Evolutionary conservation across 208 protist genomes (phyloP), one percentile per base, ranked within the genome.

Genomic region (Paratrypanosoma confusum): DNA sequence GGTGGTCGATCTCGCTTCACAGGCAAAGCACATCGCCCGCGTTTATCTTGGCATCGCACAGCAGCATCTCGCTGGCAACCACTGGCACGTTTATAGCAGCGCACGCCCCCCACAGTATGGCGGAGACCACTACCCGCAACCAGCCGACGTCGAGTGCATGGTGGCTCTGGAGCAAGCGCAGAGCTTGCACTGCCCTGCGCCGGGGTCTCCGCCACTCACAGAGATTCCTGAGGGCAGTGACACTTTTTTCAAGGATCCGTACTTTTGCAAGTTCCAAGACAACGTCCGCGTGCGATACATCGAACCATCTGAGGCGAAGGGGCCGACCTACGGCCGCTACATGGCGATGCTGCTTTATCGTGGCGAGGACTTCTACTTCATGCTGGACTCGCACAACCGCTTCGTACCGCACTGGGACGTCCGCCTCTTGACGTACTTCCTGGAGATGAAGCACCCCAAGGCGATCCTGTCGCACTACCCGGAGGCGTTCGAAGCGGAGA

Each of bases 21-120:
- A 65, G 24, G 76, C 90, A 13, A 57, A 76, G 7, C 61, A 87
- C 33, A 58, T 66, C 14, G 43, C 75, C 31, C 65, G 72, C 32
- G 50, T 95, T 18, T 82, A 62, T 42, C 53, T 88, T 13, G 90
- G 90, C 14, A 55, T 93, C 3, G 84, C 74, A n/a, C 64, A 95
- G 70, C 81, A 86, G 33, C 49, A 85, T 34, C n/a, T n/a, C n/a
- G n/a, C n/a, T n/a, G n/a, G n/a, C n/a, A n/a, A n/a, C n/a, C n/a
- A n/a, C n/a, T n/a, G n/a, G n/a, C n/a, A n/a, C n/a, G n/a, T n/a
- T n/a, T n/a, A n/a, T n/a, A n/a, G n/a, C n/a, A n/a, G n/a, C n/a
- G n/a, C n/a, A n/a, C n/a, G n/a, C n/a, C n/a, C n/a, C n/a, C n/a
- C n/a, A n/a, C n/a, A n/a, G n/a, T n/a, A n/a, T n/a, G n/a, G n/a